A percentile compares a stretch with the other conserved stretches of the same genome.
These are phyloP conservation scores for Aristolochia fimbriata DNA, from an alignment of 164 flowering plant genomes.

Conservation along the genomic window DNA sequence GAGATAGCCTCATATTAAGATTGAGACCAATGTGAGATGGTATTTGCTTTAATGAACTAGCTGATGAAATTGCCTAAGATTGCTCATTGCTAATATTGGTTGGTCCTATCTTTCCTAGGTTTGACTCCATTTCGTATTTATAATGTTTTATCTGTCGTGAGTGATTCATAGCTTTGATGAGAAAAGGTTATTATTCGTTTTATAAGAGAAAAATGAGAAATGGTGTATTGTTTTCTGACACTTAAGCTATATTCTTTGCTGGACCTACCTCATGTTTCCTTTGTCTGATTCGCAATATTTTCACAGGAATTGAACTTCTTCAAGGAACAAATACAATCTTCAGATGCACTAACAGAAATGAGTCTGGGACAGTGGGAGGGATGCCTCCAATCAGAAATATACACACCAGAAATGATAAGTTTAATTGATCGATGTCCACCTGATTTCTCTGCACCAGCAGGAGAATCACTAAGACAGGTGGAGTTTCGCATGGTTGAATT, in stretches of 20 bases:
- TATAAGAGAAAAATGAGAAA: neutral
- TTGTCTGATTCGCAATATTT: neutral
- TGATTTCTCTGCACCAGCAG: conserved; percentile 86
- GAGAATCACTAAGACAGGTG: conserved; percentile 92
- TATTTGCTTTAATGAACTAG: too few species aligned
- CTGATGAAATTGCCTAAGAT: too few species aligned
- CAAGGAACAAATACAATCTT: conserved; percentile 37
- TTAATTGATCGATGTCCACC: conserved; percentile 71
- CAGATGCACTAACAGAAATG: conserved; percentile 78
- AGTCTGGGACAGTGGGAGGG: conserved; percentile 98
- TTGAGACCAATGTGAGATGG: too few species aligned
- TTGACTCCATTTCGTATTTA: too few species aligned
- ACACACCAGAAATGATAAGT: conserved; percentile 55
- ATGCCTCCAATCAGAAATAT: conserved; percentile 65
- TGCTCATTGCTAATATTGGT: too few species aligned
- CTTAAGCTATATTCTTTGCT: neutral
- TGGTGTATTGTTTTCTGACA: neutral
- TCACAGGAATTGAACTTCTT: conserved; percentile 27
- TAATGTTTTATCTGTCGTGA: too few species aligned
- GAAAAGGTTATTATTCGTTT: too few species aligned
- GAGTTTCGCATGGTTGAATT: conserved; percentile 86
- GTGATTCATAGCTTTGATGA: too few species aligned
- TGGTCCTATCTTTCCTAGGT: too few species aligned
- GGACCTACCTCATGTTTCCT: too few species aligned
- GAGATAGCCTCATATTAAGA: too few species aligned